Evolutionary conservation across 345 rosid genomes (phyloP), one percentile per base, ranked within the genome.

Genomic region (Brassica incana): DNA sequence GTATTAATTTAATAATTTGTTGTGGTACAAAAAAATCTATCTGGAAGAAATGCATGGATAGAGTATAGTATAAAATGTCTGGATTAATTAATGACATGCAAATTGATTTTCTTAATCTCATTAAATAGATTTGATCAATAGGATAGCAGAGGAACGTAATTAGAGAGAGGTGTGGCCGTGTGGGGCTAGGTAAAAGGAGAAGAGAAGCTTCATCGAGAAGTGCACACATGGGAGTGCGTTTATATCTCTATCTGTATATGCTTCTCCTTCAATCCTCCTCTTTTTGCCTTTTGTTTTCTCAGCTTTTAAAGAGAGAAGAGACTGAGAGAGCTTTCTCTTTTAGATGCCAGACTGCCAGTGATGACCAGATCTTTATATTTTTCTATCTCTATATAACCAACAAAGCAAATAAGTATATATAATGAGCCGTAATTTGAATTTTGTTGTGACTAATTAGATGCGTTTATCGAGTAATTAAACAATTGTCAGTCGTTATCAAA

Each of bases 241-340:
- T n/a, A 33, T 70, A 65, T 63, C 72, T 73, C 81, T 67, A 25
- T 10, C 67, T 54, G 63, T 63, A 29, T 63, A 64, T 79, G 74
- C 74, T 60, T 79, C 82, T 79, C 14, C 79, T 80, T 74, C 76
- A 75, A 40, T 76, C 35, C 64, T 71, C 77, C 54, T 71, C 58
- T 50, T 50, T 80, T 71, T 71, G 43, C 77, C 83, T 80, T 80
- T 80, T 80, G 77, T 80, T 80, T 75, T 65, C 83, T 71, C 79
- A 75, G 83, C 76, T 80, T 80, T 80, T 80, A 16, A 78, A 64
- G 48, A 45, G 70, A 25, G 65, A 61, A 80, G 81, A 80, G 80
- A 70, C 74, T 67, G 77, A 27, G 70, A 74, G 75, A 82, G 87
- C 89, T 90, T 87, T 88, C 88, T 84, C 83, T 80, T 80, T 75